phyloP scores from a whole-genome alignment of 2,329 filamentous ascomycete genomes.

The Sarocladium strictum region DNA sequence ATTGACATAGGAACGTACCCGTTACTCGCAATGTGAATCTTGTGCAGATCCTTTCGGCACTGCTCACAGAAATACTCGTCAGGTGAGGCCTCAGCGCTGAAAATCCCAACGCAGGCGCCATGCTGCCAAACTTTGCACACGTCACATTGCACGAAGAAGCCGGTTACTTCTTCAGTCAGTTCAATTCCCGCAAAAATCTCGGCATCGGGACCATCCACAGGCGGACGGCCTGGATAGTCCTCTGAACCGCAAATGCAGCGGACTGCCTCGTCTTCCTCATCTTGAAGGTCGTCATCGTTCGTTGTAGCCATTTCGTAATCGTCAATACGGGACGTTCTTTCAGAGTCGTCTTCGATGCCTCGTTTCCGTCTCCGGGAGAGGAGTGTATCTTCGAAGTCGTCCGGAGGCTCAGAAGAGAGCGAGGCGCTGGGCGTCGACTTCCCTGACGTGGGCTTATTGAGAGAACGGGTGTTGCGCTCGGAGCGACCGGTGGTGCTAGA shows the following conservation, averaged over 20 bases:
- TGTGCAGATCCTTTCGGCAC: constrained; percentile 88
- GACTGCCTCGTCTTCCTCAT: constrained; percentile 86
- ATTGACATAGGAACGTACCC: constrained; percentile 58
- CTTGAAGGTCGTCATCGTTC: constrained; percentile 58
- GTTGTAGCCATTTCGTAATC: constrained; percentile 52
- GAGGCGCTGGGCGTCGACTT: constrained; percentile 72
- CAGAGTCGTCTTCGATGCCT: constrained; percentile 56
- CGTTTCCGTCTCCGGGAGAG: constrained; percentile 77
- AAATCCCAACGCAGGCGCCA: constrained; percentile 93
- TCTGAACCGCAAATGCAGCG: constrained; percentile 91
- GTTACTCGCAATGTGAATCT: constrained; percentile 70
- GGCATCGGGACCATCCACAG: constrained; percentile 52
- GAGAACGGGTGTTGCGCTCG: constrained; percentile 67
- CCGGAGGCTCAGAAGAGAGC: constrained; percentile 62
- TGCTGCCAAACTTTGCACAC: constrained; percentile 98
- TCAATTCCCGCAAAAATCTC: constrained; percentile 54
- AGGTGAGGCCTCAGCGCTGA: constrained; percentile 85
- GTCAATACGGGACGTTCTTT: constrained; percentile 37
- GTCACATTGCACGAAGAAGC: constrained; percentile 97
- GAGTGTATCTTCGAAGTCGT: constrained; percentile 64
- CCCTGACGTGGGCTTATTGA: constrained; percentile 66
- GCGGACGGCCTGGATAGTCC: constrained; percentile 84
- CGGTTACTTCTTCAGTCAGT: constrained; percentile 79
- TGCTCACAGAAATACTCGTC: constrained; percentile 98
- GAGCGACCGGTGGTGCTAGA: constrained; percentile 70